A percentile compares a stretch with the other conserved stretches of the same genome.
Evolutionary conservation across 2,329 filamentous ascomycete species (phyloP).

Genomic region (Alternaria burnsii): DNA sequence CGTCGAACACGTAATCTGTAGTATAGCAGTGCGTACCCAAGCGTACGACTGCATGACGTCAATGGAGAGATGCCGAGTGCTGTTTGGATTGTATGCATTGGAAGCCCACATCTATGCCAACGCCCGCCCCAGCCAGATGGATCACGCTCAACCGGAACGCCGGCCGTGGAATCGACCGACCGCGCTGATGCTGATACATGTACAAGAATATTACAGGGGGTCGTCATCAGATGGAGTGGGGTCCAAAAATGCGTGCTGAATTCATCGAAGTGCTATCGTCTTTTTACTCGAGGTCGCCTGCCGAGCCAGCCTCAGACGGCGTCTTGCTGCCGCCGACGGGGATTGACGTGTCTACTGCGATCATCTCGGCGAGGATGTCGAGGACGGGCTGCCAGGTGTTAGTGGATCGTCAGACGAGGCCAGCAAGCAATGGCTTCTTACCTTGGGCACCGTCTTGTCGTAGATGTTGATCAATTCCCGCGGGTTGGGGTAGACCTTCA

Average conservation of each 20-base stretch:
- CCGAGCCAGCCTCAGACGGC: conserved; percentile 46
- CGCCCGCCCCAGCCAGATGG: conserved; percentile 24
- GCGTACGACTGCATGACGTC: conserved; percentile 30
- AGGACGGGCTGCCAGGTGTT: conserved; percentile 74
- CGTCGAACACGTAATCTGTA: conserved; percentile 41
- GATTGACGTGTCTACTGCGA: conserved; percentile 81
- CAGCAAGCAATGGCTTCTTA: conserved; percentile 50
- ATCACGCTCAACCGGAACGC: conserved; percentile 38
- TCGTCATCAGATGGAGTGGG: conserved; percentile 31
- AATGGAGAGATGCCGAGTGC: conserved; percentile 19
- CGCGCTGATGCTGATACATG: conserved; percentile 41
- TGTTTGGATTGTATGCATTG: conserved; percentile 31
- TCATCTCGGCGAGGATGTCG: conserved; percentile 97
- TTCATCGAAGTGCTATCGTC: conserved; percentile 14
- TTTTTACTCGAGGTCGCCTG: conserved; percentile 46
- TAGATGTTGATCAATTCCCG: conserved; percentile 95
- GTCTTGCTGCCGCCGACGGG: conserved; percentile 50
- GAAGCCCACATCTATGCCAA: conserved; percentile 31
- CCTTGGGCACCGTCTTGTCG: conserved; percentile 98
- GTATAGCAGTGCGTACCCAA: conserved; percentile 41
- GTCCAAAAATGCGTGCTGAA: conserved; percentile 24
- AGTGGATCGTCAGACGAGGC: conserved; percentile 13
- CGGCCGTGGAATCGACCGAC: conserved; percentile 29
- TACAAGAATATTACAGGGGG: conserved; percentile 48
- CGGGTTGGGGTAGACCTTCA: conserved; percentile 97